These are phyloP conservation scores for Giardia duodenalis DNA, from an alignment of 208 protist genomes.

Conservation along the genomic window DNA sequence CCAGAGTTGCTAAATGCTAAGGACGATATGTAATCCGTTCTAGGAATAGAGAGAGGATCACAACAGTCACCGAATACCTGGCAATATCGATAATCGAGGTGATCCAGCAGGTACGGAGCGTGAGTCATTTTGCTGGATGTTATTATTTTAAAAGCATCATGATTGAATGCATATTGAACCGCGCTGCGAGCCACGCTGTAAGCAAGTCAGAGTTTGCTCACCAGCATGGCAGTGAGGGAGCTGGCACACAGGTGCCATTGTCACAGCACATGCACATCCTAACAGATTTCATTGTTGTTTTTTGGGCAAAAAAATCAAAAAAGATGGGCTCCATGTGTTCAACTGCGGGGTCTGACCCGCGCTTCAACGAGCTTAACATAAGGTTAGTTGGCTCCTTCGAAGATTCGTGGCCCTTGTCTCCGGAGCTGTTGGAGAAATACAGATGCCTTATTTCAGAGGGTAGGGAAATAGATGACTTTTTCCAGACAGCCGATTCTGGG, in stretches of 20 bases:
- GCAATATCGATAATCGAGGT: not conserved
- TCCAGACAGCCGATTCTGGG: not conserved
- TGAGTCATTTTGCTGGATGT: no score
- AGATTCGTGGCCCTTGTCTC: not conserved
- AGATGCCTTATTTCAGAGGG: not conserved
- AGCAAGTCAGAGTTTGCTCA: no score
- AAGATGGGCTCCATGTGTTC: not conserved
- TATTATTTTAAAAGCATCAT: no score
- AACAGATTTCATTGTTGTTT: no score
- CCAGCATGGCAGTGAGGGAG: no score
- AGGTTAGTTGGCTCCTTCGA: not conserved
- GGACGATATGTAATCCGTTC: not conserved
- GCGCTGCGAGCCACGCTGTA: no score
- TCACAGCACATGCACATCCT: no score
- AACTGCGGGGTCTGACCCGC: not conserved
- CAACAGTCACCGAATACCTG: not conserved
- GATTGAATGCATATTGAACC: no score
- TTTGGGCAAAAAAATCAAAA: no score
- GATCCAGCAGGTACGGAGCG: not conserved
- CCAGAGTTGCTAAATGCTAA: not conserved
- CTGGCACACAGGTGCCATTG: no score
- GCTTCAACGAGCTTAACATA: not conserved
- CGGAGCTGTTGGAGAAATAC: not conserved
- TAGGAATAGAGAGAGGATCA: not conserved
- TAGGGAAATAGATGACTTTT: not conserved